These are phyloP conservation scores for Kwoniella mangroviensis DNA, from an alignment of 768 basidiomycete genomes.

Conservation along the genomic window DNA sequence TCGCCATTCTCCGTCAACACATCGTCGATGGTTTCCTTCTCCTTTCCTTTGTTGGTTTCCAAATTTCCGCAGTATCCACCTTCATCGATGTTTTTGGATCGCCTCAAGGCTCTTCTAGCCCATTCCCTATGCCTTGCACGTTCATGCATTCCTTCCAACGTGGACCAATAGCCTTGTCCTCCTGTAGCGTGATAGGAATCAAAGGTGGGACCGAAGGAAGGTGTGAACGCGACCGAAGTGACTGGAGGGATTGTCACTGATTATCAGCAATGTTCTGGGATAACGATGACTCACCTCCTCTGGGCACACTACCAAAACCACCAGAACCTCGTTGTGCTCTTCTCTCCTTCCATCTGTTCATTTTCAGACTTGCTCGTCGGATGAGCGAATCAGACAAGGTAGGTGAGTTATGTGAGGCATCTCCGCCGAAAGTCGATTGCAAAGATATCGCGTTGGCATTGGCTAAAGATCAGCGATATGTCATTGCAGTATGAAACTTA, in stretches of 20 bases:
- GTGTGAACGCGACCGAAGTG: conserved; percentile 33
- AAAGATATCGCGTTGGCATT: conserved; percentile 38
- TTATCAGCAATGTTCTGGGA: not conserved
- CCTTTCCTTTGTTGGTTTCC: conserved; percentile 21
- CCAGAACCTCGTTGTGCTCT: conserved; percentile 27
- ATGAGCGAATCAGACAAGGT: conserved; percentile 38
- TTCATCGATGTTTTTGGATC: conserved; percentile 4
- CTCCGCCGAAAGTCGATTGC: conserved; percentile 30
- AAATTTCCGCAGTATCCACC: conserved; percentile 8
- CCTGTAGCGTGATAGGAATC: conserved; percentile 46
- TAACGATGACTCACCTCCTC: conserved; percentile 33
- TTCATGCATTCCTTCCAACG: conserved; percentile 48
- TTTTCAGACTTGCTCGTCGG: conserved; percentile 41
- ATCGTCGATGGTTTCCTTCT: conserved; percentile 28
- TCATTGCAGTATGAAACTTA: conserved; percentile 19
- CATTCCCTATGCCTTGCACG: conserved; percentile 35
- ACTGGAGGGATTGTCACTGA: conserved; percentile 29
- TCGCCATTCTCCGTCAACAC: conserved; percentile 41
- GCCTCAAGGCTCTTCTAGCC: conserved; percentile 13
- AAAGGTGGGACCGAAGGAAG: conserved; percentile 48
- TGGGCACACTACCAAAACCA: conserved; percentile 41
- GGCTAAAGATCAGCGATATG: conserved; percentile 28
- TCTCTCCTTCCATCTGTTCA: conserved; percentile 41
- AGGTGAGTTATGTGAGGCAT: conserved; percentile 4
- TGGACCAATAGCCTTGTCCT: conserved; percentile 40